Conservation (phyloP, 352 stramenopile genomes). For the Phytophthora idaei region DNA sequence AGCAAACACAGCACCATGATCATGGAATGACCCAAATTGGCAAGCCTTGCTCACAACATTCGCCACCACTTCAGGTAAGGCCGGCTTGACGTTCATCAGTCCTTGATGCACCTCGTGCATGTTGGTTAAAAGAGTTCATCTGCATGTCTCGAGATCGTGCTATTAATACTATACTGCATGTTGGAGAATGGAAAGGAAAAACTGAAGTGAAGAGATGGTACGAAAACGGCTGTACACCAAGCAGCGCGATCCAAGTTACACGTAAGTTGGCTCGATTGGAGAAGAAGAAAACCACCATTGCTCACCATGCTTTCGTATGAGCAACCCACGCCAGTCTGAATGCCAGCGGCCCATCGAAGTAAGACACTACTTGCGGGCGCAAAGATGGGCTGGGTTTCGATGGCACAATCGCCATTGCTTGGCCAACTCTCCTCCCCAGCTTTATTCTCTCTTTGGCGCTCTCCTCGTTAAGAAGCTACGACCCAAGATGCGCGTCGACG, state of each 20-base stretch:
- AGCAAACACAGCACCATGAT: too few relatives aligned
- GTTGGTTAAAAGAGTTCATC: too few relatives aligned
- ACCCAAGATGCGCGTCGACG: conserved; percentile 9
- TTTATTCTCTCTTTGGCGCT: conserved; percentile 11
- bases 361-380: conserved; percentile 9
- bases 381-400: conserved; percentile 13
- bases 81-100: neutral
- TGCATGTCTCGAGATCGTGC: too few relatives aligned
- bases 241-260: neutral
- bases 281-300: neutral
- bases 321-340: conserved; percentile 8
- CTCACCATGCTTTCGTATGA: neutral
- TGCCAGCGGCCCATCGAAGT: conserved; percentile 13
- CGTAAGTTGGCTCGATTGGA: too few relatives aligned
- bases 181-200: neutral
- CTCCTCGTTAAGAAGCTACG: neutral
- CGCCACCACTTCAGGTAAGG: too few relatives aligned
- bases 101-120: neutral
- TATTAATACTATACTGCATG: too few relatives aligned
- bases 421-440: neutral
- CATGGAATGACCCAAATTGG: too few relatives aligned
- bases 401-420: conserved; percentile 11
- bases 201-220: conserved; percentile 16
- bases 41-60: too few relatives aligned
- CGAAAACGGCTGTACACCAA: neutral